Conservation (phyloP, 2,329 filamentous ascomycete genomes). For the Colletotrichum karsti region DNA sequence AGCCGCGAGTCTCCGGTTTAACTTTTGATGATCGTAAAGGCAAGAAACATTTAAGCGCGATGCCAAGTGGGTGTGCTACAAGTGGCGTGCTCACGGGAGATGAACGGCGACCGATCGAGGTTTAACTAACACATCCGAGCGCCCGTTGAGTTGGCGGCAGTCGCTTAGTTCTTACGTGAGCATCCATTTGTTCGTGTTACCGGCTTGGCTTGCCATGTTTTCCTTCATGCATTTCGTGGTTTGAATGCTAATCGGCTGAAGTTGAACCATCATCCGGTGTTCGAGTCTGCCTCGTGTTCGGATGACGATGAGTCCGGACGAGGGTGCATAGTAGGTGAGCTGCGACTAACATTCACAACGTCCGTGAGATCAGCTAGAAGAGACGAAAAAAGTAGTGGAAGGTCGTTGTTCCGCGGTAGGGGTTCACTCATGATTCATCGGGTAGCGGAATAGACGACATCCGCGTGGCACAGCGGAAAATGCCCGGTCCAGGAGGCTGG, state of each 20-base stretch:
- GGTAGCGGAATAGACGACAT: neutral
- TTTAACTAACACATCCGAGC: neutral
- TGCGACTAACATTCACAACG: neutral
- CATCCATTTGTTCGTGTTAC: neutral
- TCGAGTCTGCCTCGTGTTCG: neutral
- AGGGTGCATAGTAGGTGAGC: neutral
- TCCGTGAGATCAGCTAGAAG: neutral
- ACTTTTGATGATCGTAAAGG: neutral
- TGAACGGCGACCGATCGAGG: neutral
- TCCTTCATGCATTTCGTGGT: neutral
- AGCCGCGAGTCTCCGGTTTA: neutral
- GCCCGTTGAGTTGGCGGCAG: neutral
- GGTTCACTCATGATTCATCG: neutral
- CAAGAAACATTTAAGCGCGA: neutral
- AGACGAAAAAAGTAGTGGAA: neutral
- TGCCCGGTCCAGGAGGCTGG: neutral
- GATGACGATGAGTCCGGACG: neutral
- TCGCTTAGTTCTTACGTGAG: neutral
- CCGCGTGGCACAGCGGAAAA: conserved; percentile 11
- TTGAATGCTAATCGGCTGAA: neutral
- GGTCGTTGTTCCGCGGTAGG: neutral
- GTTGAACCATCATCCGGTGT: neutral
- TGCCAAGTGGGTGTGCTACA: neutral
- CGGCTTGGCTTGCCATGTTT: neutral
- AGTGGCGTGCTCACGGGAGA: neutral